A percentile compares a stretch with the other conserved stretches of the same genome.
Evolutionary conservation across 345 rosid genomes (phyloP).

Genomic region (Microthlaspi erraticum): DNA sequence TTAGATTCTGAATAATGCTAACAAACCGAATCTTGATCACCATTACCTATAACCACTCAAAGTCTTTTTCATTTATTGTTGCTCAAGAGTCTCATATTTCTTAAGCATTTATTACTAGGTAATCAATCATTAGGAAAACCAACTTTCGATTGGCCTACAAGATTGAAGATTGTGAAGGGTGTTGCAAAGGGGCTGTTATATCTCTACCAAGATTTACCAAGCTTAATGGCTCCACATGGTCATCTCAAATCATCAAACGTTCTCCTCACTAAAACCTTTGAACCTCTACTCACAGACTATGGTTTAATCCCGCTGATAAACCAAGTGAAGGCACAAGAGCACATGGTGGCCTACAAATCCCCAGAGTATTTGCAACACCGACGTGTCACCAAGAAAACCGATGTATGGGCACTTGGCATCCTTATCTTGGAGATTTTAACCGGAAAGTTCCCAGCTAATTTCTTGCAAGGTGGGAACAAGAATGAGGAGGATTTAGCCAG

Average conservation of each 20-base stretch:
- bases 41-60: background rate
- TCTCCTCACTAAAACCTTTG: constrained; percentile 57
- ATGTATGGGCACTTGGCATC: constrained; percentile 86
- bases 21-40: too few species aligned
- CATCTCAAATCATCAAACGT: constrained; percentile 92
- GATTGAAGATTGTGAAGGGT: constrained; percentile 80
- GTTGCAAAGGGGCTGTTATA: constrained; percentile 67
- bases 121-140: constrained; percentile 55
- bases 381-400: constrained; percentile 86
- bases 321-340: constrained; percentile 71
- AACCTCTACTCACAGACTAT: constrained; percentile 80
- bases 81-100: background rate
- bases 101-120: constrained; percentile 45
- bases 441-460: constrained; percentile 61
- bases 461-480: constrained; percentile 55
- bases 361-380: constrained; percentile 70
- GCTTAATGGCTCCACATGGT: constrained; percentile 80
- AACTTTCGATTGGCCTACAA: constrained; percentile 70
- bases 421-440: constrained; percentile 77
- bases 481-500: constrained; percentile 53
- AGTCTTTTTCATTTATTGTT: background rate
- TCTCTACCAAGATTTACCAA: constrained; percentile 72
- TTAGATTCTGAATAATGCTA: too few species aligned
- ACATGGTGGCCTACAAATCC: constrained; percentile 92
- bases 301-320: constrained; percentile 76